Conservation (phyloP, 2,329 filamentous ascomycete genomes). For the Geosmithia flava region DNA sequence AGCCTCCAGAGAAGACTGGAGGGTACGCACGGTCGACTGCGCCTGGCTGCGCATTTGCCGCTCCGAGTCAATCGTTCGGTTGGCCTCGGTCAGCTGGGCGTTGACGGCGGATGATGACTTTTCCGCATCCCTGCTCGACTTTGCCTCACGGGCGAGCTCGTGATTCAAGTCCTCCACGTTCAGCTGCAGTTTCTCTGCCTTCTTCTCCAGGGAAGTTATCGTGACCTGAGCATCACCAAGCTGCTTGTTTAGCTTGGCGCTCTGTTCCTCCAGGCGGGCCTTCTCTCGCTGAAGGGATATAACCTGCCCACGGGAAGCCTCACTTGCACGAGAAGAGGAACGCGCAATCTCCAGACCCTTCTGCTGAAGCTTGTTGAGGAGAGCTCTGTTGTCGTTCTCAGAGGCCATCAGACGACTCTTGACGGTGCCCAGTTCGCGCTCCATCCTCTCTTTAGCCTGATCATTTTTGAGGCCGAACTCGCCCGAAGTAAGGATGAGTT, state of each 20-base stretch:
- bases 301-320: constrained; percentile 69
- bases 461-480: constrained; percentile 84
- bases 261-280: constrained; percentile 68
- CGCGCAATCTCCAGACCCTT: constrained; percentile 94
- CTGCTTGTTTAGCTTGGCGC: constrained; percentile 67
- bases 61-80: constrained; percentile 83
- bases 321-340: constrained; percentile 73
- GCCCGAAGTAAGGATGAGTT: constrained; percentile 78
- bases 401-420: constrained; percentile 83
- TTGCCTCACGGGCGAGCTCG: constrained; percentile 80
- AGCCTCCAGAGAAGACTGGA: constrained; percentile 68
- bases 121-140: constrained; percentile 80
- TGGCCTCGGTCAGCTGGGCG: constrained; percentile 76
- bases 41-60: constrained; percentile 74
- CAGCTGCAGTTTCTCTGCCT: constrained; percentile 82
- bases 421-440: constrained; percentile 81
- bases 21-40: constrained; percentile 70
- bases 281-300: constrained; percentile 73
- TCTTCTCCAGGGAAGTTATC: constrained; percentile 79
- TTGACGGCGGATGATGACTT: constrained; percentile 71
- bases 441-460: constrained; percentile 84
- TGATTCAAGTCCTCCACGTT: constrained; percentile 87
- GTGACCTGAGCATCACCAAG: constrained; percentile 75
- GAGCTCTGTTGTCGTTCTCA: constrained; percentile 86
- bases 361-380: constrained; percentile 96